Evolutionary conservation across 2,329 filamentous ascomycete species (phyloP), one percentile per base, ranked within the genome.

Genomic region (Cladosporium cucumerinum): DNA sequence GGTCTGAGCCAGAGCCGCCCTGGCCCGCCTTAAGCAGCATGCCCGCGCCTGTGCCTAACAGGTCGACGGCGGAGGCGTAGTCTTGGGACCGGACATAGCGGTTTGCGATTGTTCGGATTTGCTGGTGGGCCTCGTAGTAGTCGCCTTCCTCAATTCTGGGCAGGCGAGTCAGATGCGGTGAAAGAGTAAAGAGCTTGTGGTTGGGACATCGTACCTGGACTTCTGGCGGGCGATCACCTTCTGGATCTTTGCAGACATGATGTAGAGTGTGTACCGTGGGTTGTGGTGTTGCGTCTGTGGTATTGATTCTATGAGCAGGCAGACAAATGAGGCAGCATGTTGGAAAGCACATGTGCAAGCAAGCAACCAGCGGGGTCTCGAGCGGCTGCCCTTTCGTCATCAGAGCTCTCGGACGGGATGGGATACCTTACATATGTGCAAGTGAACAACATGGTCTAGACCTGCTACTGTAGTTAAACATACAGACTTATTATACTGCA

Each of bases 61-160:
- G 90, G 71, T 97, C 91, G 76, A 93, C 89, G 57, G 96, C 95
- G 14, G 92, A 89, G 70, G 84, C 78, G 85, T 91, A 97, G 84
- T 94, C 94, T 67, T 86, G 82, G 51, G 89, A 85, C 82, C 98
- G 98, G 77, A 94, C 88, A 81, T 99, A 96, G 65, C 96, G 93
- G 46, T 92, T 90, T 67, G 93, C 93, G 71, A 97, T 94, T 63
- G 97, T 93, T 68, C 95, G 92, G 70, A 97, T 92, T 82, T 99
- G 95, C 79, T 99, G 95, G 81, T 98, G 94, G 65, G 95, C 95
- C 85, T 99, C 95, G 82, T 99, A 99, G 84, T 87, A 97, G 77
- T 95, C 89, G 74, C 93, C 94, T 78, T 96, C 92, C 70, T 87
- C 84, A 78, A 97, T 97, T 79, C 92, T 91, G 73, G 71, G 30